phyloP scores from a whole-genome alignment of 2,329 filamentous ascomycete species.

The Cladophialophora psammophila region DNA sequence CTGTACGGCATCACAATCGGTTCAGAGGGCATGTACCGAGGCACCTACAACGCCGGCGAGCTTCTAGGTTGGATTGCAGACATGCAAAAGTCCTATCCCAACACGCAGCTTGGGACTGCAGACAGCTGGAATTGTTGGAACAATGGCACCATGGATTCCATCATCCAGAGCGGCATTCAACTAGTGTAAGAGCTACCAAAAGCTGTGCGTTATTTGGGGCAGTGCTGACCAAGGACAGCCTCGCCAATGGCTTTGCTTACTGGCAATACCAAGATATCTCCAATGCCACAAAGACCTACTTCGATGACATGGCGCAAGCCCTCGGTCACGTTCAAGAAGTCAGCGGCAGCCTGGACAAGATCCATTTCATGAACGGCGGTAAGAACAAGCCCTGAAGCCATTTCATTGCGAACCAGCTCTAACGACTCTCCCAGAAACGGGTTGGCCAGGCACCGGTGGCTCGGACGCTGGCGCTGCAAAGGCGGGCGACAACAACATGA shows the following conservation, averaged over 20 bases:
- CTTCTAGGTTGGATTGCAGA: conserved; percentile 68
- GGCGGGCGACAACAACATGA: conserved; percentile 66
- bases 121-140: conserved; percentile 77
- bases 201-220: not conserved
- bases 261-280: conserved; percentile 70
- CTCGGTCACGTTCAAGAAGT: conserved; percentile 68
- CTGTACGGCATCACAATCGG: conserved; percentile 75
- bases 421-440: conserved; percentile 34
- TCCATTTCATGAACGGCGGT: conserved; percentile 72
- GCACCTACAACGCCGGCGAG: conserved; percentile 68
- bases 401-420: not conserved
- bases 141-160: conserved; percentile 71
- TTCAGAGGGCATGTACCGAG: conserved; percentile 74
- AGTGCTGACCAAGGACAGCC: conserved; percentile 41
- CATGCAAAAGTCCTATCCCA: conserved; percentile 63
- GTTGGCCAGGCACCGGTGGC: conserved; percentile 55
- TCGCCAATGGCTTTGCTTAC: conserved; percentile 75
- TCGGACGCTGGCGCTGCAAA: conserved; percentile 67
- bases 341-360: conserved; percentile 60
- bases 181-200: conserved; percentile 57
- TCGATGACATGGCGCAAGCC: conserved; percentile 72
- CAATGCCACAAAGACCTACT: conserved; percentile 68
- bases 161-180: conserved; percentile 67
- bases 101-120: conserved; percentile 69
- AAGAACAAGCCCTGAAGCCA: conserved; percentile 53